Evolutionary conservation across 306 rosid species (phyloP).

Genomic region (Glycine tomentella): DNA sequence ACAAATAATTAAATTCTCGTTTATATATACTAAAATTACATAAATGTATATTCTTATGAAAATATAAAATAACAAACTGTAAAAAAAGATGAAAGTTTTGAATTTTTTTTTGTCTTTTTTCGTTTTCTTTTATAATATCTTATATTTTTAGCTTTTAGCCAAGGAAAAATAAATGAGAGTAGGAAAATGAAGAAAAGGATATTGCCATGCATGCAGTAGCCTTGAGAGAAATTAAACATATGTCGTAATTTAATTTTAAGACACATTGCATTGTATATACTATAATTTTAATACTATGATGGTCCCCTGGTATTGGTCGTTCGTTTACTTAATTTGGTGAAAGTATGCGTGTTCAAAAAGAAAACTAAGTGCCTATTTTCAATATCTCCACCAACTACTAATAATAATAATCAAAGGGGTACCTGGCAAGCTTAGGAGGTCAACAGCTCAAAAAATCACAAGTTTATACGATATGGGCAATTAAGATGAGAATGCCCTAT

Average conservation of each 20-base stretch:
- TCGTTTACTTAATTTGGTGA: background rate
- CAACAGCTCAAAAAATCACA: conserved; percentile 29
- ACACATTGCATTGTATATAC: too few relatives aligned
- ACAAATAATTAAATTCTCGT: background rate
- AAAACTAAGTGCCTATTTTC: background rate
- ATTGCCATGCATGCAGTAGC: too few relatives aligned
- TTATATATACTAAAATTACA: background rate
- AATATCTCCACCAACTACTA: conserved; percentile 24
- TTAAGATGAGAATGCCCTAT: background rate
- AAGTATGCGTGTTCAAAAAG: background rate
- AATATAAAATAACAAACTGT: background rate
- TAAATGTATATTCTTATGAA: background rate
- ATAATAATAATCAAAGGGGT: background rate
- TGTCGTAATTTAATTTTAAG: too few relatives aligned
- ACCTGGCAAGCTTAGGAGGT: conserved; percentile 35
- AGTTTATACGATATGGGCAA: conserved; percentile 10
- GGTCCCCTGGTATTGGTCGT: background rate
- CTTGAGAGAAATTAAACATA: too few relatives aligned
- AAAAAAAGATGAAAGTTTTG: background rate
- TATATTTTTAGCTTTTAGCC: background rate
- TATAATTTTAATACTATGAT: background rate
- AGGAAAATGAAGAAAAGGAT: background rate
- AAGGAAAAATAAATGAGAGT: background rate
- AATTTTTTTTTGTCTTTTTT: too few relatives aligned
- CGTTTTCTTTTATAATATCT: background rate